Conservation (phyloP, 305 asterid species). For the Plantago rigida region DNA sequence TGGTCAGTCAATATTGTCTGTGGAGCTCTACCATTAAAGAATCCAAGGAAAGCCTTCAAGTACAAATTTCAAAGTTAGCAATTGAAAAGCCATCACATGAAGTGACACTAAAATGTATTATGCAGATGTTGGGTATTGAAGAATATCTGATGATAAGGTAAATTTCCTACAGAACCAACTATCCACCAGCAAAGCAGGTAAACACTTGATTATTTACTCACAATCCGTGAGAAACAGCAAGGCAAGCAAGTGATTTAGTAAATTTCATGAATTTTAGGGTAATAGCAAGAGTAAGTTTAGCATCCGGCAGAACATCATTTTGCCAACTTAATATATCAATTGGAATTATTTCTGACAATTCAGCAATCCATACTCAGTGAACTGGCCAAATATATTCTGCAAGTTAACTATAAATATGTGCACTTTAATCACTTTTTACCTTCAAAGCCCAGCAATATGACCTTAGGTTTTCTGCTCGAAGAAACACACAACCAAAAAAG, state of each 20-base stretch:
- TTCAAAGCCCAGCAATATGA: constrained; percentile 93
- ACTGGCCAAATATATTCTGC: neutral
- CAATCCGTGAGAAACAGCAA: neutral
- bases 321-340: neutral
- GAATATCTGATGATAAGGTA: neutral
- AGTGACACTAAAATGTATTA: neutral
- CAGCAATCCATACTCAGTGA: neutral
- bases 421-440: constrained; percentile 39
- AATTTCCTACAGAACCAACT: constrained; percentile 2
- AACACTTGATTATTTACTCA: constrained; percentile 11
- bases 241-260: neutral
- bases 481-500: constrained; percentile 89
- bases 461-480: constrained; percentile 78
- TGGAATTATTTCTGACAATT: too few relatives aligned
- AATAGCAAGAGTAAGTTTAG: neutral
- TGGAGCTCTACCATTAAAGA: constrained; percentile 89
- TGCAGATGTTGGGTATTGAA: neutral
- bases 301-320: neutral
- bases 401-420: constrained; percentile 13
- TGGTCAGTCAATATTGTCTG: constrained; percentile 87
- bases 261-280: neutral
- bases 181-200: constrained; percentile 15
- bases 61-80: constrained; percentile 27
- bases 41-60: constrained; percentile 66
- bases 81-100: constrained; percentile 9